Base-by-base conservation (phyloP, 805 yeast species). In the Candida lessepsii region DNA sequence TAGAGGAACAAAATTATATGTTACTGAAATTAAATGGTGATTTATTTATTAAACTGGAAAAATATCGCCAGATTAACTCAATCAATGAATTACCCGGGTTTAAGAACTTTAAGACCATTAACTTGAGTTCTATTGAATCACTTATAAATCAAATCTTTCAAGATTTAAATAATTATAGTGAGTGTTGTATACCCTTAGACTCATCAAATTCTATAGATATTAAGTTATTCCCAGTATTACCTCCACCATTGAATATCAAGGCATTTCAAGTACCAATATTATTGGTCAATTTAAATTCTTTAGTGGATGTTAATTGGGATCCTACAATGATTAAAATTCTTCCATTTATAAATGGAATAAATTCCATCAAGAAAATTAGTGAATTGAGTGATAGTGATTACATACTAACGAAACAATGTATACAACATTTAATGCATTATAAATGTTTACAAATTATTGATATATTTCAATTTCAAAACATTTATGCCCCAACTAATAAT, bases 291-390 rank as follows among this genome's bases (percentile, higher is more conserved):
- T 65, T 93, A 24, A 73, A 74, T 20, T 66, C 76, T 27, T 69
- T 93, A 46, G 81, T 87, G 30, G 99, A 93, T 60, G 83, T 86
- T 7, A 83, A 86, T 52, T 93, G 99, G 97, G 99, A 93, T 60
- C 97, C 97, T 1, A 91, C 98, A 2, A 84, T 93, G 93, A 70
- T 88, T 33, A 83, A 85, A 50, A 86, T 93, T 17, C 63, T 87
- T 9, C 96, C 96, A 0, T 84, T 71, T 49, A 87, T 93, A 36
- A 80, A 93, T 53, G 99, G 99, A 1, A 71, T 89, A 35, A 91
- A 91, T 57, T 86, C 93, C 5, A 79, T 93, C 14, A 71, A 79
- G 26, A 73, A 75, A 40, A 91, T 95, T 27, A 78, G 96, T 14
- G 78, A 79, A 37, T 61, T 89, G 37, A 87, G 96, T 1, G 80